Base-by-base conservation (phyloP, 352 stramenopile species). In the Phytophthora capsici region DNA sequence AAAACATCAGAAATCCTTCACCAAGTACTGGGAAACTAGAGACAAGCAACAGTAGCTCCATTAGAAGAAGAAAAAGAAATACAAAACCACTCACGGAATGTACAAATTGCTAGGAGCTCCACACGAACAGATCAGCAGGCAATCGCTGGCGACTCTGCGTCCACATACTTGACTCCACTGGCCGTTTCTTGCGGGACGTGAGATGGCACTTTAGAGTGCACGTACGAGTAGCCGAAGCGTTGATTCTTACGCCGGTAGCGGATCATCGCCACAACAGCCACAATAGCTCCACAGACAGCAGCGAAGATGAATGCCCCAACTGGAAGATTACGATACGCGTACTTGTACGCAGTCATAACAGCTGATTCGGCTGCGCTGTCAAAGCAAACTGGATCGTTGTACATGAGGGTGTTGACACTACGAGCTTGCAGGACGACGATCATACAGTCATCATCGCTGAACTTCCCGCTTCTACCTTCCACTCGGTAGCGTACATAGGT, bases 1-100 rank as follows among this genome's bases (percentile, higher is more conserved):
- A 7, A 94, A 93, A 48, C 81, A 94, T 53, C 65, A 71, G 22
- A 89, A 89, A 51, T 78, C 86, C 20, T 88, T 88, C 50, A 56
- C 34, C 5, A 93, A 88, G 65, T 90, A 81, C 53, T 93, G 82
- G 84, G 28, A 80, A 53, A 32, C 54, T 13, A 75, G 32, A 49
- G 26, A 41, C 26, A 62, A 66, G 40, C 26, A 59, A 40, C 22
- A 63, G 32, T 66, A 69, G 23, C 58, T 41, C 32, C 59, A 57
- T 57, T 63, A 44, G 43, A 66, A 48, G 19, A 2, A 12, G 28
- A 34, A 34, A 34, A 32, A 28, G 25, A 32, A 59, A 53, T 49
- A 62, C 34, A 70, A 58, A 56, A 9, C 36, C 51, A 23, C 7
- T 54, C 34, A 62, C 34, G 37, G 8, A 48, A 64, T 43, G 13